Conservation (phyloP, 1,284 basidiomycete species). For the Thecaphora thlaspeos region DNA sequence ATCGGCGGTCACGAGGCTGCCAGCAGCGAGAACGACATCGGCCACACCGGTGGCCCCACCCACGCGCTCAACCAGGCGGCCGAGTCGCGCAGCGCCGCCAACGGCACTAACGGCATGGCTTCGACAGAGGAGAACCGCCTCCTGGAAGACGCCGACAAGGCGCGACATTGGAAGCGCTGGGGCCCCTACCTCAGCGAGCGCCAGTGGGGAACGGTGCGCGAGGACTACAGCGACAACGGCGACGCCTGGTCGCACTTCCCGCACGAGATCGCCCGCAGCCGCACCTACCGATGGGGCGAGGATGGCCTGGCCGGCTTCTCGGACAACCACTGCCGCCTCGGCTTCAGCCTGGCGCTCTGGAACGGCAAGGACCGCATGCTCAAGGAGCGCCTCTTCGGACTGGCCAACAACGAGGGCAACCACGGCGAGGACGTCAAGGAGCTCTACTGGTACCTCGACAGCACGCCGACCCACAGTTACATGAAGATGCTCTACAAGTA, state of each 20-base stretch:
- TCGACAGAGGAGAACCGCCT: conserved; percentile 58
- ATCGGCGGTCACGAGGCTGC: conserved; percentile 6
- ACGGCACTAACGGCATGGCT: conserved; percentile 10
- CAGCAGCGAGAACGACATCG: conserved; percentile 27
- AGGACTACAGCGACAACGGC: conserved; percentile 93
- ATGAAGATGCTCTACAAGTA: conserved; percentile 99
- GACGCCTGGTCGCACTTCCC: conserved; percentile 98
- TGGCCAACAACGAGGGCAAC: conserved; percentile 92
- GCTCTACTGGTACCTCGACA: conserved; percentile 96
- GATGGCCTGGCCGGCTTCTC: conserved; percentile 94
- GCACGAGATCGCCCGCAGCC: conserved; percentile 87
- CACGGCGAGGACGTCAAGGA: conserved; percentile 99
- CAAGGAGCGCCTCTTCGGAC: conserved; percentile 90
- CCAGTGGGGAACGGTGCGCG: conserved; percentile 97
- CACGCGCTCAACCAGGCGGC: conserved; percentile 24
- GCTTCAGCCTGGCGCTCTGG: conserved; percentile 88
- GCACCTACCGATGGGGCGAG: conserved; percentile 97
- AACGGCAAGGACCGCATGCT: conserved; percentile 91
- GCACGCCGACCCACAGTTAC: conserved; percentile 96
- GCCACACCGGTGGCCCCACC: conserved; percentile 38
- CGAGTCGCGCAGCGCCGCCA: conserved; percentile 12
- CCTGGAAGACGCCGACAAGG: conserved; percentile 68
- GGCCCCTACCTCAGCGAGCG: conserved; percentile 94
- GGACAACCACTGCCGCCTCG: conserved; percentile 91
- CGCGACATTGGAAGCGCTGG: conserved; percentile 94